Conservation (phyloP, 1,284 basidiomycete species). For the Trichosporon sp. region DNA sequence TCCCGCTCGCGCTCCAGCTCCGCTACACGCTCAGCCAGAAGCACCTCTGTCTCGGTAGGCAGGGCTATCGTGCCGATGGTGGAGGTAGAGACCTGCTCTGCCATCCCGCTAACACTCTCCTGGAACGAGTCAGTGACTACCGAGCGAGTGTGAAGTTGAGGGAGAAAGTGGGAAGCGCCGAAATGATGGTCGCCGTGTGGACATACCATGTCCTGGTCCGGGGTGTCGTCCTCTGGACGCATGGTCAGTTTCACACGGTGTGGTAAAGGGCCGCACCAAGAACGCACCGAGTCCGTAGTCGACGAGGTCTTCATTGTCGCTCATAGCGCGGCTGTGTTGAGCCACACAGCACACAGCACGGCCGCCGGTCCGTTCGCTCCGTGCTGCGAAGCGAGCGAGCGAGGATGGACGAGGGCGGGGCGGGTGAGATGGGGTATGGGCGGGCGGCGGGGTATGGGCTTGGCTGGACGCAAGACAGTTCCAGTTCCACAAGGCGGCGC, state of each 20-base stretch:
- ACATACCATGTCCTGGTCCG: conserved; percentile 19
- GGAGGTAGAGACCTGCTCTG: conserved; percentile 2
- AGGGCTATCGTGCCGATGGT: conserved; percentile 5
- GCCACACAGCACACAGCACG: conserved; percentile 3
- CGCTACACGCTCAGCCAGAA: conserved; percentile 25
- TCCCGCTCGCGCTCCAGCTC: conserved; percentile 37
- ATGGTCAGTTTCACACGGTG: not conserved
- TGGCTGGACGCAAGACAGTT: not conserved
- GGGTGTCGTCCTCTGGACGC: conserved; percentile 10
- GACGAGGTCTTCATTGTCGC: conserved; percentile 15
- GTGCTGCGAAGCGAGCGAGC: not conserved
- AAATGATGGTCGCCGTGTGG: not conserved
- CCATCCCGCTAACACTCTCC: conserved; percentile 13
- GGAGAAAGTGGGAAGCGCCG: not conserved
- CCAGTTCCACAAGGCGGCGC: too few species aligned
- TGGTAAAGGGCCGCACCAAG: not conserved
- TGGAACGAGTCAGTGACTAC: not conserved
- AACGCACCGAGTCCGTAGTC: conserved; percentile 15
- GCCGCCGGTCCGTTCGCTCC: not conserved
- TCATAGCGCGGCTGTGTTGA: conserved; percentile 1
- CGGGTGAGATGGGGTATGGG: not conserved
- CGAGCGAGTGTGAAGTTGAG: not conserved
- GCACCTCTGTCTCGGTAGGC: conserved; percentile 31
- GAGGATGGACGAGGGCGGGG: not conserved
- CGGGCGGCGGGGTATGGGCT: not conserved